These are phyloP conservation scores for Vararia minispora DNA, from an alignment of 768 basidiomycete genomes.

Conservation along the genomic window DNA sequence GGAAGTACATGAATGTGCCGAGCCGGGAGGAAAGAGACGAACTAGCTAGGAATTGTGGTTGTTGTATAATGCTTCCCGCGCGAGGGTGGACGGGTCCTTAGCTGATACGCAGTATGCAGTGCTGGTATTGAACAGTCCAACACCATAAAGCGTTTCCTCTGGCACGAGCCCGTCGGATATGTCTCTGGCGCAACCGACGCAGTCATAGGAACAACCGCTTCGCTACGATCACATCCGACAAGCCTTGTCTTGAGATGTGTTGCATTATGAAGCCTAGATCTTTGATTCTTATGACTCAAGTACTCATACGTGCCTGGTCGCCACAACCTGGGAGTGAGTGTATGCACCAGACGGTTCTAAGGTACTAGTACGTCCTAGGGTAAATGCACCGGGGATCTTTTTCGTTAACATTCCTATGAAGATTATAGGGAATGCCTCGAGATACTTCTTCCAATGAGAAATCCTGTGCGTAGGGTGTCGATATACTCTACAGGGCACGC, in stretches of 20 bases:
- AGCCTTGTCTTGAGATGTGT: constrained; percentile 52
- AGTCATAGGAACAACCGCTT: constrained; percentile 66
- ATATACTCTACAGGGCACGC: not conserved
- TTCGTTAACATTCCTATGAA: constrained; percentile 15
- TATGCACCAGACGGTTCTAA: constrained; percentile 56
- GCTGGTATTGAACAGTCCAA: constrained; percentile 60
- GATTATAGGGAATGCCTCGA: constrained; percentile 67
- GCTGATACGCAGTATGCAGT: constrained; percentile 23
- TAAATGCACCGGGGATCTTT: not conserved
- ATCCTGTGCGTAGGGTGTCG: not conserved
- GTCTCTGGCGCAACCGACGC: not conserved
- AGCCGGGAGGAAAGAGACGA: constrained; percentile 34
- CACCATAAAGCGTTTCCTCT: constrained; percentile 64
- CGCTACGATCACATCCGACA: constrained; percentile 57
- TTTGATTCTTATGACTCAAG: too few species aligned
- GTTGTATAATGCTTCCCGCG: not conserved
- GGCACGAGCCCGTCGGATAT: constrained; percentile 27
- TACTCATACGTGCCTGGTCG: constrained; percentile 56
- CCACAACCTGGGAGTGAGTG: constrained; percentile 28
- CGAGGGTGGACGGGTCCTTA: not conserved
- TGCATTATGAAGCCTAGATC: not conserved
- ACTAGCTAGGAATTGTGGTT: constrained; percentile 42
- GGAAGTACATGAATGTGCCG: constrained; percentile 36
- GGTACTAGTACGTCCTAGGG: constrained; percentile 23
- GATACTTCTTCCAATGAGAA: constrained; percentile 25